Base-by-base conservation (phyloP, 306 rosid species). In the Pueraria montana region DNA sequence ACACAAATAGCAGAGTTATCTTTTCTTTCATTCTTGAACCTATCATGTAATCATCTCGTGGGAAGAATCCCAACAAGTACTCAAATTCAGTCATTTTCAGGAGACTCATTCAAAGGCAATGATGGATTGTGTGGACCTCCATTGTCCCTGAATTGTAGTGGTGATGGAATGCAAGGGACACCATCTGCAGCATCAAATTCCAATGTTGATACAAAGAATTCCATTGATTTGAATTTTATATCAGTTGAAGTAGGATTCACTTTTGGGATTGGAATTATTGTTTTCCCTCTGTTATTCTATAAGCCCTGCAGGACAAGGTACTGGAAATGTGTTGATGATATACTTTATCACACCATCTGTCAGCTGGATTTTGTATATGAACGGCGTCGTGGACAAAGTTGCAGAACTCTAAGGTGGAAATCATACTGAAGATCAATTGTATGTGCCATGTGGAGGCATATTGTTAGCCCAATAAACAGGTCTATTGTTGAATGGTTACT, bases 341-440 rank as follows among this genome's bases (percentile, higher is more conserved):
- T 75, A 2, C 63, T 66, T 24, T 80, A 20, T 38, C 63, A 11
- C 42, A 50, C 52, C 21, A 36, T 80, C 30, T 69, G 83, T 24
- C 48, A 24, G 18, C 12, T 63, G 18, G 69, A 63, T 5, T 63
- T 63, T 30, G 69, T 14, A 16, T 6, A 63, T 63, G 43, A 63
- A 30, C 18, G 5, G 4, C 38, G 3, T n/a, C n/a, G n/a, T n/a
- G n/a, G 32, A 34, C n/a, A 30, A 30, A 27, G 69, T 13, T 30
- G 30, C 21, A 30, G 69, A 14, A 27, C 5, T 14, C 69, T 63
- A 27, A 14, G 69, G 69, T 30, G 69, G 69, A 63, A 5, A 26
- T 6, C 67, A 27, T 7, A 30, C 20, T 27, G 42, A 63, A 27
- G 42, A 3, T 11, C n/a, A 24, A 11, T 61, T 9, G 17, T 0